Evolutionary conservation across 371 early-diverging fungal genomes (phyloP).

Genomic region (Thermomucor indicae-seudaticae): DNA sequence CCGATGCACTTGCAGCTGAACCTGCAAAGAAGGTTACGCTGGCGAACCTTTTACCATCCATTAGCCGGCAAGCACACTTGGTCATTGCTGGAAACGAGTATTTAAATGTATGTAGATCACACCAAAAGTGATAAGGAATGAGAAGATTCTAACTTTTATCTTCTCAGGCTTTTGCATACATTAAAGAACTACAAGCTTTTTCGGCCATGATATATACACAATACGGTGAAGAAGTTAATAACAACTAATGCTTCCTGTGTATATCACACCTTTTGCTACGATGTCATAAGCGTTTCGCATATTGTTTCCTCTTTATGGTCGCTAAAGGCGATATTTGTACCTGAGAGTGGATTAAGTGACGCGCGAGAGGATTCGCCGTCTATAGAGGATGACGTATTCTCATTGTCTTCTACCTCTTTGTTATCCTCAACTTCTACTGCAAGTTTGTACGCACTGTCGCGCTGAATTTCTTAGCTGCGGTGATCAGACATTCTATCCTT

Average conservation of each 20-base stretch:
- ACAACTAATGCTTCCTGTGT: slow-evolving; percentile 3
- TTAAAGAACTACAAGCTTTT: slow-evolving; percentile 70
- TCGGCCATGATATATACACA: slow-evolving; percentile 74
- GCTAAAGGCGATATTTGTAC: too few relatives aligned
- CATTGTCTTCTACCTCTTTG: too few relatives aligned
- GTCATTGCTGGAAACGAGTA: slow-evolving; percentile 84
- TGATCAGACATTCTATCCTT: too few relatives aligned
- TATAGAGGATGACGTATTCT: neutral
- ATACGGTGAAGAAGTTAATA: slow-evolving; percentile 37
- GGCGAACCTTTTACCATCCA: slow-evolving; percentile 71
- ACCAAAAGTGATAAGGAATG: neutral
- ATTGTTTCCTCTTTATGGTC: too few relatives aligned
- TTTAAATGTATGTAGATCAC: slow-evolving; percentile 55
- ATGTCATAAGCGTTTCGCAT: too few relatives aligned
- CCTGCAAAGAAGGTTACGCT: slow-evolving; percentile 56
- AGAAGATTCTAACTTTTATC: neutral
- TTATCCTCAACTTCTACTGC: too few relatives aligned
- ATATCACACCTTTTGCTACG: too few relatives aligned
- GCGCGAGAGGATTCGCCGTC: too few relatives aligned
- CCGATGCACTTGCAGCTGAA: slow-evolving; percentile 6
- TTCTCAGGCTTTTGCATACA: slow-evolving; percentile 54
- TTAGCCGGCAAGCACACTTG: slow-evolving; percentile 73
- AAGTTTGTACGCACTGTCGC: too few relatives aligned
- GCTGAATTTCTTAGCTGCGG: too few relatives aligned
- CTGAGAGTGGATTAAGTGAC: too few relatives aligned